These are phyloP conservation scores for Aegilops sharonensis DNA, from an alignment of 176 grass and related monocot species.

Conservation along the genomic window DNA sequence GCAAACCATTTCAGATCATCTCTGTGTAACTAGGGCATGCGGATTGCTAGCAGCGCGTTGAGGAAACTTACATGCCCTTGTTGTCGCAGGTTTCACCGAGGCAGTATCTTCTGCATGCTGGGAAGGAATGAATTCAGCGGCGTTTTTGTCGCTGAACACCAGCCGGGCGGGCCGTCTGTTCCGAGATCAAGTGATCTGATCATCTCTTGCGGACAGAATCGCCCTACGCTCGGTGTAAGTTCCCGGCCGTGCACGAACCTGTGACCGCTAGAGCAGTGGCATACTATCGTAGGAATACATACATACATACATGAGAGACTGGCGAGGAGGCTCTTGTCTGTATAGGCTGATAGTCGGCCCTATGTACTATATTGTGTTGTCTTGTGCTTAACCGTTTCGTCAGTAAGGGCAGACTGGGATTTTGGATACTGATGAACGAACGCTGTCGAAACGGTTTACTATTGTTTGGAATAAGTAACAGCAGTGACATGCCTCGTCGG, in stretches of 20 bases:
- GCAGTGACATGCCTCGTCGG: not conserved
- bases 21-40: not conserved
- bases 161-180: not conserved
- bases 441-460: not conserved
- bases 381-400: not conserved
- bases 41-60: not conserved
- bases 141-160: not conserved
- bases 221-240: slow-evolving; percentile 33
- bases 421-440: not conserved
- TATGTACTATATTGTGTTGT: not conserved
- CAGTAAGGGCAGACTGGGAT: not conserved
- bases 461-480: not conserved
- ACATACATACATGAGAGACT: not conserved
- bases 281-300: not conserved
- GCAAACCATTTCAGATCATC: not conserved
- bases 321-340: not conserved
- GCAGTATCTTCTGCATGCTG: not conserved
- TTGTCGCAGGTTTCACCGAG: slow-evolving; percentile 12
- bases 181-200: not conserved
- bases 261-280: not conserved
- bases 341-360: not conserved
- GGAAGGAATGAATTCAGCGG: not conserved
- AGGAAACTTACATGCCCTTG: not conserved
- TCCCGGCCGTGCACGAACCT: slow-evolving; percentile 32
- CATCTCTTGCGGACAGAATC: not conserved